Evolutionary conservation across 495 filamentous ascomycete species (phyloP).

Genomic region (Evansstolkia leycettana): DNA sequence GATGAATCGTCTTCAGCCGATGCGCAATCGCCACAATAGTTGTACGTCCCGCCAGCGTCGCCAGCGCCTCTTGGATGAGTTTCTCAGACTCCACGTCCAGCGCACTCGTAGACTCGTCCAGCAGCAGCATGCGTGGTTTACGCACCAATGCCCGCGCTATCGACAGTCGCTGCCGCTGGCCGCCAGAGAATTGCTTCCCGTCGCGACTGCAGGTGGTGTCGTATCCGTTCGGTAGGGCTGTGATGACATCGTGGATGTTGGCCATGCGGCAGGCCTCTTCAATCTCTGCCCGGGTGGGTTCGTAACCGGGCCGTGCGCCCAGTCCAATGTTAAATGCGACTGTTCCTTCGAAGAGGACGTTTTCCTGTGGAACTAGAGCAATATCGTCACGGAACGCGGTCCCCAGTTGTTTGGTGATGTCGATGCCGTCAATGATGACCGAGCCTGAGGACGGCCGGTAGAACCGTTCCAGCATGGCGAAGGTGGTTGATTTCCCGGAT

Average conservation of each 20-base stretch:
- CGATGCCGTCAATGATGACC: constrained; percentile 26
- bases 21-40: constrained; percentile 75
- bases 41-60: constrained; percentile 52
- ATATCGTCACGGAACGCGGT: constrained; percentile 34
- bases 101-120: constrained; percentile 72
- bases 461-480: constrained; percentile 47
- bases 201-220: constrained; percentile 51
- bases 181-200: constrained; percentile 55
- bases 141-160: constrained; percentile 68
- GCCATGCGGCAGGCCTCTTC: constrained; percentile 43
- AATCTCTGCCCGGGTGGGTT: constrained; percentile 36
- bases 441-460: constrained; percentile 35
- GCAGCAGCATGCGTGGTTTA: constrained; percentile 53
- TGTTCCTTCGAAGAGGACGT: constrained; percentile 40
- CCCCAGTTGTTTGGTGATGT: constrained; percentile 24
- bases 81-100: constrained; percentile 64
- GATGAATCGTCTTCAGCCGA: constrained; percentile 59
- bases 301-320: constrained; percentile 29
- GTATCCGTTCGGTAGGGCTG: constrained; percentile 46
- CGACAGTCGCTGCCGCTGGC: constrained; percentile 64
- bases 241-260: constrained; percentile 47
- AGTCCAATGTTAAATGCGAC: constrained; percentile 42
- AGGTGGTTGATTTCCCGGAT: constrained; percentile 49
- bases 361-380: constrained; percentile 43
- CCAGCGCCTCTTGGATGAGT: constrained; percentile 57